phyloP scores from a whole-genome alignment of 495 filamentous ascomycete genomes.

The Aspergillus panamensis region DNA sequence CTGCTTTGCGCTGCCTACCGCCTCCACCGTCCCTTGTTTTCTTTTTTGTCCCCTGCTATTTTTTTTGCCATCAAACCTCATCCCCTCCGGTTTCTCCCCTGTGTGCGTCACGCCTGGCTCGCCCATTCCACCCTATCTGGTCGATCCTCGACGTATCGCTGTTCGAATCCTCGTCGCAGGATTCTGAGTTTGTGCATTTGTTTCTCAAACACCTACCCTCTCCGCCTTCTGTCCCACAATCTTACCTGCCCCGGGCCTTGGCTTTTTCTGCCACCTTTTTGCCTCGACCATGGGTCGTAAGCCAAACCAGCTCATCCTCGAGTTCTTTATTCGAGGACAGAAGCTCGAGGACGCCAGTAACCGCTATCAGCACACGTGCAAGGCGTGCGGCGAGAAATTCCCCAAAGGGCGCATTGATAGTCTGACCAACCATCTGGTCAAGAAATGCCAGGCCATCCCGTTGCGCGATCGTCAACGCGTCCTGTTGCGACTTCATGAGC shows the following conservation, averaged over 20 bases:
- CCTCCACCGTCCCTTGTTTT: background rate
- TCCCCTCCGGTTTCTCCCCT: conserved; percentile 13
- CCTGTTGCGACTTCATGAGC: conserved; percentile 54
- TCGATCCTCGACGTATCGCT: background rate
- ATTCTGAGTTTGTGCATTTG: conserved; percentile 3
- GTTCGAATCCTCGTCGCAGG: background rate
- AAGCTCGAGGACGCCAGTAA: conserved; percentile 84
- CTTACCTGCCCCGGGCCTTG: background rate
- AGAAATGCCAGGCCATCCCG: conserved; percentile 73
- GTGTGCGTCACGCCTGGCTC: conserved; percentile 16
- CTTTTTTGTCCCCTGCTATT: conserved; percentile 5
- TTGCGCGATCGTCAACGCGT: conserved; percentile 64
- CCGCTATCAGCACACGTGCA: conserved; percentile 83
- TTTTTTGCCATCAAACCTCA: conserved; percentile 23
- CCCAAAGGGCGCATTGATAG: conserved; percentile 81
- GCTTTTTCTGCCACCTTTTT: conserved; percentile 19
- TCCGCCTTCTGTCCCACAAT: conserved; percentile 6
- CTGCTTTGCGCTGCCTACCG: conserved; percentile 11
- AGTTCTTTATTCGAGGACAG: conserved; percentile 77
- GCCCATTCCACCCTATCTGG: background rate
- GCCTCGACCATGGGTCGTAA: conserved; percentile 65
- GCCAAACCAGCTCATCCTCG: conserved; percentile 75
- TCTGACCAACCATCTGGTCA: conserved; percentile 70
- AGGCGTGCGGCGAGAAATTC: conserved; percentile 77
- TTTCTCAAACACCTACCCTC: conserved; percentile 2